Percentiles rank a stretch among this genome's conserved stretches.
Evolutionary conservation across 2,329 filamentous ascomycete genomes (phyloP).

Genomic region (Exophiala mesophila): DNA sequence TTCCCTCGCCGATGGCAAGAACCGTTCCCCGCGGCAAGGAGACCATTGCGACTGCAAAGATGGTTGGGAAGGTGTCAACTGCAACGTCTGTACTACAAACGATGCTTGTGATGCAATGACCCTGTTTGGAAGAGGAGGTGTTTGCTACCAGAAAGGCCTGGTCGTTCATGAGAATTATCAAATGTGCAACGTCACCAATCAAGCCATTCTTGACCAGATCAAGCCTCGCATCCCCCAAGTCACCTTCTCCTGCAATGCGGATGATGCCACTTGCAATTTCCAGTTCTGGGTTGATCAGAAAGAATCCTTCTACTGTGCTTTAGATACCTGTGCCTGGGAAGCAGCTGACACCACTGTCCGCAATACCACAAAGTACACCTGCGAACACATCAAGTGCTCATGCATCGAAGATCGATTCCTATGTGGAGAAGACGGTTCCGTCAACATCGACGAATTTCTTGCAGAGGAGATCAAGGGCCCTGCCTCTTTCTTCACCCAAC

Average conservation of each 20-base stretch:
- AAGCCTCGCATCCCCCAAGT: slow-evolving; percentile 84
- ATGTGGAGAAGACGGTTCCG: slow-evolving; percentile 83
- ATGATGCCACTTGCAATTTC: slow-evolving; percentile 77
- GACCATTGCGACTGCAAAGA: slow-evolving; percentile 73
- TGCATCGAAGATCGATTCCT: slow-evolving; percentile 91
- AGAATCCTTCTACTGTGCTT: slow-evolving; percentile 93
- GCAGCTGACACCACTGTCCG: slow-evolving; percentile 63
- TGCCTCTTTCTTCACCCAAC: slow-evolving; percentile 70
- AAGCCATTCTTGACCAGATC: slow-evolving; percentile 82
- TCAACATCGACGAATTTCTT: slow-evolving; percentile 88
- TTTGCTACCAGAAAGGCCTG: slow-evolving; percentile 88
- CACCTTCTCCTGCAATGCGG: slow-evolving; percentile 83
- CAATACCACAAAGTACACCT: slow-evolving; percentile 82
- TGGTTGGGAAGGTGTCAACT: slow-evolving; percentile 96
- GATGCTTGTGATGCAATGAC: slow-evolving; percentile 83
- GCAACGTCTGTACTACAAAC: slow-evolving; percentile 85
- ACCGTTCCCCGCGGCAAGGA: slow-evolving; percentile 69
- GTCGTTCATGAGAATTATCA: slow-evolving; percentile 94
- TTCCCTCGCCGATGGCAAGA: slow-evolving; percentile 72
- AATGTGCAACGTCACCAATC: slow-evolving; percentile 95
- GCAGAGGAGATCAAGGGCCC: slow-evolving; percentile 78
- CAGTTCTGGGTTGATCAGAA: slow-evolving; percentile 96
- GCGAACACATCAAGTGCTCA: slow-evolving; percentile 76
- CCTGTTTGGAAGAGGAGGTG: slow-evolving; percentile 72
- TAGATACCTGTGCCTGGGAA: slow-evolving; percentile 72